Percentiles rank a stretch among this genome's conserved stretches.
Conservation (phyloP, 495 filamentous ascomycete genomes). For the Penicillium atrosanguineum region DNA sequence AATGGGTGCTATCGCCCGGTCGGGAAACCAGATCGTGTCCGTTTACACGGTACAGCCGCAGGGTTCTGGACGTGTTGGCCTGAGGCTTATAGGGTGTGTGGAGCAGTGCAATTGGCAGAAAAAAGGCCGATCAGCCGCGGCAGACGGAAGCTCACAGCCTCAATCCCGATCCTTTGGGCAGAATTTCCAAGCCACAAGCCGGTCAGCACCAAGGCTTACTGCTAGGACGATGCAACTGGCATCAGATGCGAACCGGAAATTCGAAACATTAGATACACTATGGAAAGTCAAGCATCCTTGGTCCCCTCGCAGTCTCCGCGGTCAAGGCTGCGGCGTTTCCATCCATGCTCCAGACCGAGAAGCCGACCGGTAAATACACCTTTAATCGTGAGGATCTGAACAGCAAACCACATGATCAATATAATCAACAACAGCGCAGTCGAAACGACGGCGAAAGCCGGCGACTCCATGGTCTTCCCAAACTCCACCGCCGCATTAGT, state of each 20-base stretch:
- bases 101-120: neutral
- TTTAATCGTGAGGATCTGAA: slow-evolving; percentile 26
- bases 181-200: neutral
- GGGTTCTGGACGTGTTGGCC: neutral
- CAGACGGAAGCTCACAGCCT: neutral
- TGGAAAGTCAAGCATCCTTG: slow-evolving; percentile 6
- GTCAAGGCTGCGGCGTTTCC: slow-evolving; percentile 4
- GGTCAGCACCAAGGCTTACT: neutral
- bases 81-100: neutral
- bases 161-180: neutral
- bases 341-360: slow-evolving; percentile 24
- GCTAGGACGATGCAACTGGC: neutral
- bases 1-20: too few species aligned
- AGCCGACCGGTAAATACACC: slow-evolving; percentile 24
- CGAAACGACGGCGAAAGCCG: slow-evolving; percentile 29
- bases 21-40: neutral
- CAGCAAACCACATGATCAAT: slow-evolving; percentile 14
- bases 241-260: neutral
- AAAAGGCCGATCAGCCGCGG: neutral
- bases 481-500: slow-evolving; percentile 31
- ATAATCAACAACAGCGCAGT: slow-evolving; percentile 26
- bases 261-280: neutral
- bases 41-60: neutral
- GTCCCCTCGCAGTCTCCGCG: neutral
- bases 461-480: slow-evolving; percentile 28